Conservation (phyloP, 2,329 filamentous ascomycete species). For the Xylaria digitata region DNA sequence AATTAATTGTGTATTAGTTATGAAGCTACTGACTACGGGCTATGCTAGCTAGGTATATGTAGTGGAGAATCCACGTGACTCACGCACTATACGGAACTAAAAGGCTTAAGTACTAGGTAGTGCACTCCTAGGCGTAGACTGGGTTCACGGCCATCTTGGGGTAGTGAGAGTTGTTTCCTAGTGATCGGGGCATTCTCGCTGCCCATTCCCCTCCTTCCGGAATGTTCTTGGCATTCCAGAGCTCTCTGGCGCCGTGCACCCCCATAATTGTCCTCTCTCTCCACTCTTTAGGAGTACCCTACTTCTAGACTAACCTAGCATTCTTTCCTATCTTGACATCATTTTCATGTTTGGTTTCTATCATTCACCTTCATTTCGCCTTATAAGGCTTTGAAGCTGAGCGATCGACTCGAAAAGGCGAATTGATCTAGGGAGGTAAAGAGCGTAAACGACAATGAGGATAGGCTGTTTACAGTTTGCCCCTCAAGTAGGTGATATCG, state of each 20-base stretch:
- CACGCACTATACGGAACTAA: too few species aligned
- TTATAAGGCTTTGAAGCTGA: conserved; percentile 2
- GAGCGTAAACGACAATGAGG: conserved; percentile 55
- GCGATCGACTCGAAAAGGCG: not conserved
- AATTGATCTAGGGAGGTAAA: not conserved
- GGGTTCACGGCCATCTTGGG: not conserved
- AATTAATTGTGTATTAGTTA: too few species aligned
- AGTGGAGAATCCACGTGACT: too few species aligned
- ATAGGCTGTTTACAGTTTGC: conserved; percentile 79
- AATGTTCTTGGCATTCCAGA: conserved; percentile 7
- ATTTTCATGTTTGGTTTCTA: not conserved
- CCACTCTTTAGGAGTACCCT: conserved; percentile 4
- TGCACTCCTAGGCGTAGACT: not conserved
- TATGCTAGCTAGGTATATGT: too few species aligned
- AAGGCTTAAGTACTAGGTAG: too few species aligned
- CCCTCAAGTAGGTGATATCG: conserved; percentile 74
- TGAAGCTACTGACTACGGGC: too few species aligned
- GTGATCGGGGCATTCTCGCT: not conserved
- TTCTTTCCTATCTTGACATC: not conserved
- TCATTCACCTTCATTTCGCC: not conserved
- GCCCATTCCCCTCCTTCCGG: conserved; percentile 5
- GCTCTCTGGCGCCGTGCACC: not conserved
- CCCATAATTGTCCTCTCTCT: not conserved
- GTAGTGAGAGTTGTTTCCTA: not conserved
- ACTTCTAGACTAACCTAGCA: not conserved